These are phyloP conservation scores for Dentipellis fragilis DNA, from an alignment of 768 basidiomycete genomes.

Conservation along the genomic window DNA sequence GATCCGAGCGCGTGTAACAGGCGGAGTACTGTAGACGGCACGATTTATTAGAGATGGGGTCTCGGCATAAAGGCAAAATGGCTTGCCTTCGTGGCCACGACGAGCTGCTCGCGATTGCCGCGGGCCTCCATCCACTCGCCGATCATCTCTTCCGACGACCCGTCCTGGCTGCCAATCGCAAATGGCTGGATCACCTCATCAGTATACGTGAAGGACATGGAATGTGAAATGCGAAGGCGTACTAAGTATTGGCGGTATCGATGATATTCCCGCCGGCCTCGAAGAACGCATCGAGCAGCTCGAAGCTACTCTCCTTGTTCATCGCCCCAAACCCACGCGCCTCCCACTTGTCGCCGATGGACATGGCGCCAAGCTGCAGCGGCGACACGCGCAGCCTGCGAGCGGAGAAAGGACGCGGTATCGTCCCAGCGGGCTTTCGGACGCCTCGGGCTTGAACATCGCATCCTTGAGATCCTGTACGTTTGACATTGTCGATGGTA, in stretches of 20 bases:
- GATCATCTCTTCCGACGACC: slow-evolving; percentile 21
- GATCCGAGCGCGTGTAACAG: slow-evolving; percentile 13
- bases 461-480: neutral
- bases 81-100: slow-evolving; percentile 16
- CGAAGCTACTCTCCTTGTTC: slow-evolving; percentile 24
- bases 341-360: slow-evolving; percentile 13
- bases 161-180: slow-evolving; percentile 11
- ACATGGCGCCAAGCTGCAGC: slow-evolving; percentile 17
- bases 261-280: slow-evolving; percentile 16
- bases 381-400: slow-evolving; percentile 19
- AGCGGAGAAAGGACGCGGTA: slow-evolving; percentile 10
- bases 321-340: slow-evolving; percentile 25
- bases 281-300: slow-evolving; percentile 27
- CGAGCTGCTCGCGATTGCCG: slow-evolving; percentile 25
- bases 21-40: neutral
- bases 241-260: neutral
- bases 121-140: slow-evolving; percentile 29
- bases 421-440: slow-evolving; percentile 7
- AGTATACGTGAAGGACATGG: slow-evolving; percentile 18
- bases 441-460: neutral
- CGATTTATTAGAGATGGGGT: neutral
- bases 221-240: neutral
- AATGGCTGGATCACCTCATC: neutral
- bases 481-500: neutral
- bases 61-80: neutral